A percentile compares a stretch with the other conserved stretches of the same genome.
These are phyloP conservation scores for Penicillium sp. DNA, from an alignment of 2,329 filamentous ascomycete species.

Conservation along the genomic window DNA sequence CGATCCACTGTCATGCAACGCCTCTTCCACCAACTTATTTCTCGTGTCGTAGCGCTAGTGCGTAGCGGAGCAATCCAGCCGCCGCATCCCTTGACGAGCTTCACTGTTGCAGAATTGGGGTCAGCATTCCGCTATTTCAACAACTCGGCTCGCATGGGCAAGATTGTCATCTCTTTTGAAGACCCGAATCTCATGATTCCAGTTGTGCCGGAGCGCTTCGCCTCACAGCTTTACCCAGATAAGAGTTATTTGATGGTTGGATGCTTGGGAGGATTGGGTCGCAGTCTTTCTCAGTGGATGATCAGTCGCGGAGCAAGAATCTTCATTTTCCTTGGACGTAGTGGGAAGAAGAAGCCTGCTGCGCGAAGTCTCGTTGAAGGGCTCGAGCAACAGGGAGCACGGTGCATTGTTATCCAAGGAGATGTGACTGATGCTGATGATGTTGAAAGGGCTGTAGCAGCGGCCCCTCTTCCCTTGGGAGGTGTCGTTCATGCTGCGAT, in stretches of 20 bases:
- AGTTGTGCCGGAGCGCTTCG: no score
- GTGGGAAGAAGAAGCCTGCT: slow-evolving; percentile 17
- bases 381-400: slow-evolving; percentile 18
- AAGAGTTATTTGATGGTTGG: slow-evolving; percentile 25
- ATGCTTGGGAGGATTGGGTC: slow-evolving; percentile 27
- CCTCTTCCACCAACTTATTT: no score
- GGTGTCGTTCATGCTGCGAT: slow-evolving; percentile 28
- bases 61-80: no score
- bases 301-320: slow-evolving; percentile 47
- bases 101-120: no score
- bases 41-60: no score
- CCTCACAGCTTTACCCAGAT: not conserved
- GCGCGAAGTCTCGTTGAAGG: slow-evolving; percentile 15
- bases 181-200: no score
- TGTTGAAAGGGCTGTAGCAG: slow-evolving; percentile 20
- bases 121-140: no score
- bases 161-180: no score
- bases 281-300: slow-evolving; percentile 38
- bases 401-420: slow-evolving; percentile 24
- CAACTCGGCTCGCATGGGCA: no score
- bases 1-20: no score
- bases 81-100: no score
- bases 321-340: slow-evolving; percentile 53
- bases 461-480: slow-evolving; percentile 19
- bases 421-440: slow-evolving; percentile 30